Base-by-base conservation (phyloP, 306 rosid species). In the Vigna radiata region DNA sequence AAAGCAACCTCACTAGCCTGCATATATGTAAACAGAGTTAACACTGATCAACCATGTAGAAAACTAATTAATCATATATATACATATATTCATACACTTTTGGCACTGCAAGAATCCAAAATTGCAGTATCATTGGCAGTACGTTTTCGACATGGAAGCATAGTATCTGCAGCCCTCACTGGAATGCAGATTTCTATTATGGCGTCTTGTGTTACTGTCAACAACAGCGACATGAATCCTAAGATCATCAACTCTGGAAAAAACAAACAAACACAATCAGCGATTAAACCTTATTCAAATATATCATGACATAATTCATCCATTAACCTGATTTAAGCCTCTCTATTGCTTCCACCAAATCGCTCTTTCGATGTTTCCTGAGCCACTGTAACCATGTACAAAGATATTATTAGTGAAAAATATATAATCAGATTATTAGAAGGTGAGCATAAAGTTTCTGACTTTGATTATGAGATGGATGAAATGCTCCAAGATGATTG, bases 401-500 rank as follows among this genome's bases (percentile, higher is more conserved):
- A 31, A 61, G 3, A 36, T 36, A 64, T 9, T 21, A 65, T 25
- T 2, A 25, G 4, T 25, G 27, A 25, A 25, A 25, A 0, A 25
- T 25, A 25, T 25, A 25, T 25, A 25, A 25, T 25, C 27, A 3
- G 27, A 25, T 25, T 25, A 25, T 25, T 25, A 25, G 27, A 25
- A 25, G 27, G 27, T 25, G 27, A 19, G 21, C 23, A 21, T 21
- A 25, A 25, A 25, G 27, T 25, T 25, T 69, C 60, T 16, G 46
- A 49, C 60, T 48, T 49, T 49, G 74, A 49, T 29, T 8, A 6
- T n/a, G n/a, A 70, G 75, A 70, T 70, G 75, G 33, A 70, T 11
- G 62, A 70, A 48, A 70, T 70, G 75, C 18, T 50, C 75, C 61
- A 50, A 70, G 75, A 70, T 50, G 75, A 70, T 70, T 10, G 62